These are phyloP conservation scores for Senecio squalidus DNA, from an alignment of 140 eudicot species.

Conservation along the genomic window DNA sequence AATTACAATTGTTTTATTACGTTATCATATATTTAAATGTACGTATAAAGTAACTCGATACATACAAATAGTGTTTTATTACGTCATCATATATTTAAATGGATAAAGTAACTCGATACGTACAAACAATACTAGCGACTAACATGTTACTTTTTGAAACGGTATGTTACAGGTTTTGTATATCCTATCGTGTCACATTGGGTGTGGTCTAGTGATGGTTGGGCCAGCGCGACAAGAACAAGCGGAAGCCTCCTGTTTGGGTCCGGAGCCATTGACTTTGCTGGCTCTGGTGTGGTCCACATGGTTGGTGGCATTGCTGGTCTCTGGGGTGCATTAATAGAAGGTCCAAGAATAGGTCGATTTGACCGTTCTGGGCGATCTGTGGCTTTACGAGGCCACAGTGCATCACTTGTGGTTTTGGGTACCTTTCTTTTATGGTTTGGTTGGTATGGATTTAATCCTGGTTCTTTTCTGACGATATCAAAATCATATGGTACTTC, in stretches of 20 bases:
- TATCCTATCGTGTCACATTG: slow-evolving; percentile 73
- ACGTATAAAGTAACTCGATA: too few relatives aligned
- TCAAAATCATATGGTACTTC: slow-evolving; percentile 37
- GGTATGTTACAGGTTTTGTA: slow-evolving; percentile 54
- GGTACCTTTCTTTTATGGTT: slow-evolving; percentile 70
- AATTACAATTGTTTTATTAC: too few relatives aligned
- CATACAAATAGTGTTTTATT: too few relatives aligned
- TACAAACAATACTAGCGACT: background rate
- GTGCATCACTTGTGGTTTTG: slow-evolving; percentile 57
- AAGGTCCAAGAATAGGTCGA: slow-evolving; percentile 72
- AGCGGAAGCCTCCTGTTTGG: slow-evolving; percentile 51
- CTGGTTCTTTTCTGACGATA: slow-evolving; percentile 63
- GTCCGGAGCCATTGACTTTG: slow-evolving; percentile 69
- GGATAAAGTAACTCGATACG: too few relatives aligned
- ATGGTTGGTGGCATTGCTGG: slow-evolving; percentile 86
- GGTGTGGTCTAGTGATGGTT: slow-evolving; percentile 77
- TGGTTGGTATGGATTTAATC: slow-evolving; percentile 80
- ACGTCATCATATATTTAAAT: too few relatives aligned
- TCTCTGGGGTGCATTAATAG: slow-evolving; percentile 71
- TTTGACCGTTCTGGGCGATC: slow-evolving; percentile 61
- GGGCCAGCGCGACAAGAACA: slow-evolving; percentile 59
- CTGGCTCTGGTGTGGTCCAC: slow-evolving; percentile 80
- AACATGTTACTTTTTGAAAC: background rate
- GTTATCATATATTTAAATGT: too few relatives aligned
- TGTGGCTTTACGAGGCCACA: slow-evolving; percentile 64